Evolutionary conservation across 2,329 filamentous ascomycete genomes (phyloP).

Genomic region (Keithomyces neogunnii): DNA sequence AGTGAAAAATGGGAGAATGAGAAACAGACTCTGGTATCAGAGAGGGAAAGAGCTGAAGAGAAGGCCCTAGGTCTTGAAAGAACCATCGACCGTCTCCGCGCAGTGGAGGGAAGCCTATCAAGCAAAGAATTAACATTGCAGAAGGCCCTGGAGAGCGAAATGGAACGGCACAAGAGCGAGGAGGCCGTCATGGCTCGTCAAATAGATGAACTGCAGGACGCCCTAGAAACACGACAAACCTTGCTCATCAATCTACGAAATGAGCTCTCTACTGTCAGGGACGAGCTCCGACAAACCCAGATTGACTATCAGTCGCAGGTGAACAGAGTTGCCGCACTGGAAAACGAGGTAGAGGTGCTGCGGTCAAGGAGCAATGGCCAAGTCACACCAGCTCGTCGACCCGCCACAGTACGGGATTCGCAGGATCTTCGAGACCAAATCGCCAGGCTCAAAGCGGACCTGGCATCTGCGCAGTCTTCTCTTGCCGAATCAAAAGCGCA

Average conservation of each 20-base stretch:
- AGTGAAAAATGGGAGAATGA: conserved; percentile 65
- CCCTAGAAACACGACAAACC: conserved; percentile 59
- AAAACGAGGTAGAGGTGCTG: conserved; percentile 70
- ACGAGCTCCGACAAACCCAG: conserved; percentile 61
- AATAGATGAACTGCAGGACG: conserved; percentile 64
- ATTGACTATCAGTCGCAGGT: conserved; percentile 53
- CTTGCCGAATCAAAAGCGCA: conserved; percentile 54
- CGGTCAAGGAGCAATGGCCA: conserved; percentile 29
- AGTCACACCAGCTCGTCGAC: conserved; percentile 32
- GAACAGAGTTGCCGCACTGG: conserved; percentile 58
- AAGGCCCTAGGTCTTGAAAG: conserved; percentile 59
- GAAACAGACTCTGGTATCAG: conserved; percentile 52
- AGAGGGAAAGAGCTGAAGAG: conserved; percentile 59
- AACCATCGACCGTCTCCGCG: conserved; percentile 61
- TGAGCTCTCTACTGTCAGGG: conserved; percentile 57
- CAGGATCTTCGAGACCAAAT: conserved; percentile 56
- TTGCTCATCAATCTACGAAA: conserved; percentile 55
- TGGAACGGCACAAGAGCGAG: conserved; percentile 62
- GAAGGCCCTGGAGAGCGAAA: conserved; percentile 61
- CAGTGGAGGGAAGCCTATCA: conserved; percentile 58
- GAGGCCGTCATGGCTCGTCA: conserved; percentile 64
- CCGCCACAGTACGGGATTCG: conserved; percentile 50
- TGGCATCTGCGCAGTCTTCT: conserved; percentile 48
- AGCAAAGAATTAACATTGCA: conserved; percentile 60
- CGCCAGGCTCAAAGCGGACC: conserved; percentile 48